Percentiles rank a stretch among this genome's conserved stretches.
phyloP scores from a whole-genome alignment of 495 filamentous ascomycete species.

The Trichoderma erinaceum region DNA sequence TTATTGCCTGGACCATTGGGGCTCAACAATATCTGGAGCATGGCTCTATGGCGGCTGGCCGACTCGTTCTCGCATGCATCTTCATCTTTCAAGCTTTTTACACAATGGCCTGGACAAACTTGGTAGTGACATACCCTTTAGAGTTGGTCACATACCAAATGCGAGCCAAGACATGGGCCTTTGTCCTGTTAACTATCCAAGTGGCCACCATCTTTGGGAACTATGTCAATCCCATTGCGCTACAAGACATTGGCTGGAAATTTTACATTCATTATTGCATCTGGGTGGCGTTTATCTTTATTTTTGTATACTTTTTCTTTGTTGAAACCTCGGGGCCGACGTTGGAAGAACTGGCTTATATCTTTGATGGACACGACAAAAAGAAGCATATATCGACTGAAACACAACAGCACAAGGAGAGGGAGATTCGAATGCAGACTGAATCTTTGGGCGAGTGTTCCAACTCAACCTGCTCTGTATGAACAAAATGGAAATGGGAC shows the following conservation, averaged over 20 bases:
- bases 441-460: not conserved
- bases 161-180: constrained; percentile 32
- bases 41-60: constrained; percentile 17
- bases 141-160: constrained; percentile 31
- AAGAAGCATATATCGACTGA: not conserved
- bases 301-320: constrained; percentile 58
- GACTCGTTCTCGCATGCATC: constrained; percentile 33
- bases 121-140: constrained; percentile 9
- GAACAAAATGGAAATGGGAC: not conserved
- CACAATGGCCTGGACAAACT: constrained; percentile 30
- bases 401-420: not conserved
- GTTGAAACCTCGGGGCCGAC: constrained; percentile 63
- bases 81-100: constrained; percentile 51
- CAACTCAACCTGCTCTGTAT: not conserved
- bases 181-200: constrained; percentile 25
- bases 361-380: constrained; percentile 45
- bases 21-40: constrained; percentile 16
- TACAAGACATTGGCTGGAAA: constrained; percentile 16
- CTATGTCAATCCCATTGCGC: constrained; percentile 22
- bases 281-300: constrained; percentile 55
- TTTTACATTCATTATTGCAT: constrained; percentile 50
- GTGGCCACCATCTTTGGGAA: not conserved
- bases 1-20: constrained; percentile 45
- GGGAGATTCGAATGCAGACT: not conserved
- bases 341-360: constrained; percentile 61